phyloP scores from a whole-genome alignment of 257 asterid genomes.

The Jacaranda copaia region DNA sequence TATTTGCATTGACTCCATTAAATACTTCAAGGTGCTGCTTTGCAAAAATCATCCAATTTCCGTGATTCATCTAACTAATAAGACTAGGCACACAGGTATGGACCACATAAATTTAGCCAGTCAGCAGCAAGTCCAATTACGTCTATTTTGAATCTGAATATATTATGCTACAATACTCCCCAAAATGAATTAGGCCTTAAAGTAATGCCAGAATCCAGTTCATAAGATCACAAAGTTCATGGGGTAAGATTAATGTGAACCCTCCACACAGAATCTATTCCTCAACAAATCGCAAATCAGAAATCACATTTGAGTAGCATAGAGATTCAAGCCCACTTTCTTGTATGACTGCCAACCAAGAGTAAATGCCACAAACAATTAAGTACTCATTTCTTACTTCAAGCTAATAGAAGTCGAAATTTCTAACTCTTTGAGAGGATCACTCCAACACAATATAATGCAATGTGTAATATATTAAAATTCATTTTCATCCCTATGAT shows the following conservation, averaged over 20 bases:
- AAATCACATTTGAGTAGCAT: background rate
- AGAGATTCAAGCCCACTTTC: too few relatives aligned
- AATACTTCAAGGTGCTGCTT: background rate
- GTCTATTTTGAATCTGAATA: too few relatives aligned
- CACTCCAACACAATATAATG: too few relatives aligned
- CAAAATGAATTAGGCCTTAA: too few relatives aligned
- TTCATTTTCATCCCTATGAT: too few relatives aligned
- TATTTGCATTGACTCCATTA: background rate
- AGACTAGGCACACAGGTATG: too few relatives aligned
- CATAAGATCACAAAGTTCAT: background rate
- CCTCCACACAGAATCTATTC: background rate
- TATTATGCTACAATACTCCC: too few relatives aligned
- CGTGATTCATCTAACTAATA: too few relatives aligned
- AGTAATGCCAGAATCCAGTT: background rate
- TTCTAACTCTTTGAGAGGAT: too few relatives aligned
- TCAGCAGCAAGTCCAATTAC: too few relatives aligned
- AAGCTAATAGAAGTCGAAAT: too few relatives aligned
- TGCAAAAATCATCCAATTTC: background rate
- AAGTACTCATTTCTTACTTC: background rate
- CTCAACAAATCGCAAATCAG: background rate
- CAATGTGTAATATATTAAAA: too few relatives aligned
- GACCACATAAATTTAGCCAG: background rate
- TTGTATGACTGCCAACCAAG: background rate
- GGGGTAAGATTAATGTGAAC: background rate
- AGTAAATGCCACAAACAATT: background rate